phyloP scores from a whole-genome alignment of 2,329 filamentous ascomycete species.

The Ophiocordyceps camponoti-rufipedis region DNA sequence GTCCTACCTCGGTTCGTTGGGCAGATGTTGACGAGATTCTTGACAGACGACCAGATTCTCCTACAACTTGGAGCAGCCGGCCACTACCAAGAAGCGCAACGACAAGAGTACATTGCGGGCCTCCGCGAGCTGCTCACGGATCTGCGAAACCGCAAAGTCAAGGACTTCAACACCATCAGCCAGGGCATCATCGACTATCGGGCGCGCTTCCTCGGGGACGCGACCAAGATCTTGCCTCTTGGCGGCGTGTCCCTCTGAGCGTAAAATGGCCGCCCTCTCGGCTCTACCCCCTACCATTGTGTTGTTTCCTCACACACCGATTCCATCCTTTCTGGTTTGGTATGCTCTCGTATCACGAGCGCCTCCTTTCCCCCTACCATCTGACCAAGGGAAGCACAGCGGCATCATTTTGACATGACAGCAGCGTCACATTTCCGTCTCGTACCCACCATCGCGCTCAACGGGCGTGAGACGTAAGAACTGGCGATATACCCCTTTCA shows the following conservation, averaged over 20 bases:
- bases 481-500: background rate
- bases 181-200: conserved; percentile 49
- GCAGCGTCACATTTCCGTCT: background rate
- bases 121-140: conserved; percentile 42
- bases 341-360: background rate
- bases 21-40: conserved; percentile 28
- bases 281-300: too few species aligned
- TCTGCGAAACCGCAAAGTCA: conserved; percentile 39
- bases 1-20: background rate
- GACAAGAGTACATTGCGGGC: conserved; percentile 42
- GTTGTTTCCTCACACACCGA: too few species aligned
- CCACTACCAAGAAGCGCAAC: conserved; percentile 42
- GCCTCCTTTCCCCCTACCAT: background rate
- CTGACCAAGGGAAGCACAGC: background rate
- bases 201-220: conserved; percentile 44
- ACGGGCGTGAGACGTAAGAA: background rate
- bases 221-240: conserved; percentile 42
- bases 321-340: background rate
- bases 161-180: conserved; percentile 49
- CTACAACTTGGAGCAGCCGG: conserved; percentile 51
- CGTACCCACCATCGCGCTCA: background rate
- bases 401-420: background rate
- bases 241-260: conserved; percentile 19
- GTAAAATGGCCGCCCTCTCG: background rate
- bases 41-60: conserved; percentile 53